phyloP scores from a whole-genome alignment of 106 monocot species.

The Dendrobium chrysotoxum region DNA sequence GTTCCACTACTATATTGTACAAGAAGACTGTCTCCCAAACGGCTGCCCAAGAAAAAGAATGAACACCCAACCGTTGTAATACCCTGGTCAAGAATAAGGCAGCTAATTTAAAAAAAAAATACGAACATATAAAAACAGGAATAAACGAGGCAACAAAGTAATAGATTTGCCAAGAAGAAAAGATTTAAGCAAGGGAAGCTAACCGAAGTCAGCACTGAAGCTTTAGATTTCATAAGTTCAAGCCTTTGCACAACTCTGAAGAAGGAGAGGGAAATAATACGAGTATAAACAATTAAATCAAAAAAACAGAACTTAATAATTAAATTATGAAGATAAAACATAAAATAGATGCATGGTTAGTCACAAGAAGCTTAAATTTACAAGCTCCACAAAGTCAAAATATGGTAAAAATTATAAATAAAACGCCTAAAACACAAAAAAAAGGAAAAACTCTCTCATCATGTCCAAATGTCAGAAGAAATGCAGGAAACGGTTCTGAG shows the following conservation, averaged over 20 bases:
- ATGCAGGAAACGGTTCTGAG: too few species aligned
- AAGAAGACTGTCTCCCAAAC: conserved; percentile 91
- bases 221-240: conserved; percentile 86
- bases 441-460: background rate
- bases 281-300: background rate
- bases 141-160: conserved; percentile 2
- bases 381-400: background rate
- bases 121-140: background rate
- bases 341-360: background rate
- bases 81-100: conserved; percentile 31
- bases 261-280: background rate
- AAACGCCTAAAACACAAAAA: background rate
- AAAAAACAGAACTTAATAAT: background rate
- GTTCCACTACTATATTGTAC: conserved; percentile 76
- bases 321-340: background rate
- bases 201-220: conserved; percentile 89
- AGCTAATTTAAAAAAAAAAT: background rate
- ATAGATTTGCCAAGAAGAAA: background rate
- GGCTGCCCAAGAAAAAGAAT: conserved; percentile 96
- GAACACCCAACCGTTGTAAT: conserved; percentile 77
- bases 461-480: too few species aligned
- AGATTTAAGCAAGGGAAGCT: conserved; percentile 17
- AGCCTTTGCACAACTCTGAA: conserved; percentile 78
- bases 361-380: background rate
- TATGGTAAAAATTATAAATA: background rate